Conservation (phyloP, 2,329 filamentous ascomycete genomes). For the Colletotrichum nymphaeae region DNA sequence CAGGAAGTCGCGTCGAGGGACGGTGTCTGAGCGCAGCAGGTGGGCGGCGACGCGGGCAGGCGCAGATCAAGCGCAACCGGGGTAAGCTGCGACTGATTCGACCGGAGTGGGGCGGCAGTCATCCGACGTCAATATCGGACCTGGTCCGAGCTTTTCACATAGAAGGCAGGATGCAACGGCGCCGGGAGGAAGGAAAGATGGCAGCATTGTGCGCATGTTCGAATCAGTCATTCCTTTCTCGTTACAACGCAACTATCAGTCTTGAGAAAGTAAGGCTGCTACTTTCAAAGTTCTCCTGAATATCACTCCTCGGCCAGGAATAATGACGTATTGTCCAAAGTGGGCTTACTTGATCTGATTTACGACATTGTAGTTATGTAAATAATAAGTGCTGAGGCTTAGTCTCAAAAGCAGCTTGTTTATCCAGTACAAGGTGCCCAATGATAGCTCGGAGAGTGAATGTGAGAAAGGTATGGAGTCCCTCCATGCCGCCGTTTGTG, state of each 20-base stretch:
- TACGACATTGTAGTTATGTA: not conserved
- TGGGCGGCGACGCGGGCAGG: constrained; percentile 10
- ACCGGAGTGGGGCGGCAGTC: constrained; percentile 23
- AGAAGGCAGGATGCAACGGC: not conserved
- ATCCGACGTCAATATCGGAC: not conserved
- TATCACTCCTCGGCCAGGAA: too few relatives aligned
- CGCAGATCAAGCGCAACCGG: constrained; percentile 26
- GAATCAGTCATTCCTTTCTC: too few relatives aligned
- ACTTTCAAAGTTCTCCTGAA: too few relatives aligned
- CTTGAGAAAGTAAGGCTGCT: too few relatives aligned
- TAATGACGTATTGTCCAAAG: not conserved
- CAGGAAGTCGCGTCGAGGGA: constrained; percentile 23
- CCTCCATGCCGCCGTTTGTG: not conserved
- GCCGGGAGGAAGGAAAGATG: not conserved
- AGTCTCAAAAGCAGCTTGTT: not conserved
- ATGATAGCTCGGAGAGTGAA: too few relatives aligned
- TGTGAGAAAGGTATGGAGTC: too few relatives aligned
- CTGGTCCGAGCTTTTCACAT: not conserved
- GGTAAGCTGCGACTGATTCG: constrained; percentile 1
- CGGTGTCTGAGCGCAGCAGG: constrained; percentile 3
- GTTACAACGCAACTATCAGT: too few relatives aligned
- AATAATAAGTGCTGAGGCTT: not conserved
- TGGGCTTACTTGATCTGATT: not conserved
- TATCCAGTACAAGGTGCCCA: too few relatives aligned
- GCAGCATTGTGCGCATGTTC: not conserved